Evolutionary conservation across 306 rosid genomes (phyloP), one percentile per base, ranked within the genome.

Genomic region (Casuarina cunninghamiana): DNA sequence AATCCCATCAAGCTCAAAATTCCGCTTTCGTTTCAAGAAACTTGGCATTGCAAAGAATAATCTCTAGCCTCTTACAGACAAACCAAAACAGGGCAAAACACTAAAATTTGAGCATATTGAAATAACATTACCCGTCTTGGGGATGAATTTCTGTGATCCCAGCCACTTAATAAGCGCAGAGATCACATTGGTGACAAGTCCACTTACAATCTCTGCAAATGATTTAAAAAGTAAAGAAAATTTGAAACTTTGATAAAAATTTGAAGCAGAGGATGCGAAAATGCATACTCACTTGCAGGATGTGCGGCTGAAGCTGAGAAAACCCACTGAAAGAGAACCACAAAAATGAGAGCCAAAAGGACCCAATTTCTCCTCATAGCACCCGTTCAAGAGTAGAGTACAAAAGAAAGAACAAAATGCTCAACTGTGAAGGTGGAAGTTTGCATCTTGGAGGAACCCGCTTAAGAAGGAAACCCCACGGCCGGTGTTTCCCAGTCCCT

Each of bases 121-220:
- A 55, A 65, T 83, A 85, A 72, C 77, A 82, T 41, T 82, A 84
- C 91, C 90, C 46, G 93, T 82, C 81, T 91, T 90, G 71, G 93
- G 6, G 68, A 92, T 84, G 77, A 96, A 90, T 83, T 96, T 90
- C 50, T 90, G 84, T 37, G 97, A 91, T 98, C 98, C 91, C 11
- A 96, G 78, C 93, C 94, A 90, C 81, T 91, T 93, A 68, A 96
- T 55, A 72, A 95, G 88, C 77, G 96, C 79, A 83, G 99, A 91
- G 61, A 87, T 91, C 83, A 90, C 93, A 85, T 93, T 96, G 26
- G 99, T 82, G 66, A 91, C 93, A 85, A 92, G 79, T 71, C 93
- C 93, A 43, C 93, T 89, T 38, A 91, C 80, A 86, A 93, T 84
- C 82, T 87, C 98, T 95, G 93, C 83, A 77, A 17, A 76, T 76